Conservation (phyloP, 1,284 basidiomycete genomes). For the Schizopora paradoxa region DNA sequence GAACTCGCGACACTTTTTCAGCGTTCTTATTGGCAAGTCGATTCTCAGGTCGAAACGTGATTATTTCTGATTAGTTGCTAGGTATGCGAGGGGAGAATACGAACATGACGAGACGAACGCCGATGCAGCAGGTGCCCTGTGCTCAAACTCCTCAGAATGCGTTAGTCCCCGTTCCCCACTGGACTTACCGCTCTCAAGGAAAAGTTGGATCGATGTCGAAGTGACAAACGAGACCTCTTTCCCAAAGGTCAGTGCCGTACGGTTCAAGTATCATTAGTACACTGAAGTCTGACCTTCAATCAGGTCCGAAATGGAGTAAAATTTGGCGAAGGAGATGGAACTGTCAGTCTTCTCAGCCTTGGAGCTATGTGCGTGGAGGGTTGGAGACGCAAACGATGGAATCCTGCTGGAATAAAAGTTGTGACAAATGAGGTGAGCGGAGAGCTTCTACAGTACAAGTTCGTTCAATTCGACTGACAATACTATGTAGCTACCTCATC, state of each 20-base stretch:
- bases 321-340: constrained; percentile 94
- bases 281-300: not conserved
- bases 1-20: constrained; percentile 23
- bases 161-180: constrained; percentile 41
- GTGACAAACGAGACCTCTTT: constrained; percentile 60
- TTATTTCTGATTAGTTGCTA: constrained; percentile 21
- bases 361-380: constrained; percentile 96
- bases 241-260: constrained; percentile 47
- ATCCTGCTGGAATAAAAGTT: constrained; percentile 85
- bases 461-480: constrained; percentile 2
- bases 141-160: constrained; percentile 36
- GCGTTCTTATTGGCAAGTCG: constrained; percentile 69
- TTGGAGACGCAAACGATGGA: constrained; percentile 90
- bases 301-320: constrained; percentile 79
- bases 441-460: not conserved
- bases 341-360: constrained; percentile 83
- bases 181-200: constrained; percentile 54
- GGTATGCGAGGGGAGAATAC: constrained; percentile 70
- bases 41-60: not conserved
- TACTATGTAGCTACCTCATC: constrained; percentile 69
- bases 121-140: constrained; percentile 41
- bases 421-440: constrained; percentile 76
- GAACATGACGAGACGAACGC: constrained; percentile 57
- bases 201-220: constrained; percentile 80
- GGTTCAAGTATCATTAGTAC: not conserved